Evolutionary conservation across 1,284 basidiomycete genomes (phyloP).

Genomic region (Trichosporon faecale): DNA sequence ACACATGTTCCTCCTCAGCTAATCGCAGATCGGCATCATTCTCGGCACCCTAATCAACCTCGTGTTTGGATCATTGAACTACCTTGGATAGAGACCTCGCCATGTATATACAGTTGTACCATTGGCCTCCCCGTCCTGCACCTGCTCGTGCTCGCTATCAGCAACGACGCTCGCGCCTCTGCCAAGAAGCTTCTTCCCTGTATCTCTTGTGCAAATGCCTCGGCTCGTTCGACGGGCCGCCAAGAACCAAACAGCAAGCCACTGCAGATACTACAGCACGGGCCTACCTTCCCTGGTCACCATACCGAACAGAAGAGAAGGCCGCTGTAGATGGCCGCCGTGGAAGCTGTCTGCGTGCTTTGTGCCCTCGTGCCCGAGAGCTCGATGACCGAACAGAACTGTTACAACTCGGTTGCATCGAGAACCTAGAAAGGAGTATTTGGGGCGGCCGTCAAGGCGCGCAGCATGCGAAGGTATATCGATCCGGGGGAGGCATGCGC

Average conservation of each 20-base stretch:
- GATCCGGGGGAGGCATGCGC: not conserved
- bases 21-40: conserved; percentile 43
- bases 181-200: not conserved
- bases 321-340: too few relatives aligned
- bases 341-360: not conserved
- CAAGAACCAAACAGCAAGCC: not conserved
- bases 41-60: conserved; percentile 45
- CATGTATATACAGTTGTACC: conserved; percentile 8
- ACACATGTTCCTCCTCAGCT: not conserved
- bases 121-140: not conserved
- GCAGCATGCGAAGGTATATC: not conserved
- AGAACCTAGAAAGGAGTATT: not conserved
- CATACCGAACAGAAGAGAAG: not conserved
- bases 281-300: not conserved
- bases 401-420: conserved; percentile 10
- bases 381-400: not conserved
- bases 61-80: conserved; percentile 42
- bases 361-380: not conserved
- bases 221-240: not conserved
- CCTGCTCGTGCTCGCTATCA: not conserved
- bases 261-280: not conserved
- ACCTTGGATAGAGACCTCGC: conserved; percentile 26
- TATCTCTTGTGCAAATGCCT: not conserved
- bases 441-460: conserved; percentile 4
- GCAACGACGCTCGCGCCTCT: not conserved